Percentiles rank a stretch among this genome's conserved stretches.
phyloP scores from a whole-genome alignment of 2,329 filamentous ascomycete genomes.

The Cladosporium sp. region DNA sequence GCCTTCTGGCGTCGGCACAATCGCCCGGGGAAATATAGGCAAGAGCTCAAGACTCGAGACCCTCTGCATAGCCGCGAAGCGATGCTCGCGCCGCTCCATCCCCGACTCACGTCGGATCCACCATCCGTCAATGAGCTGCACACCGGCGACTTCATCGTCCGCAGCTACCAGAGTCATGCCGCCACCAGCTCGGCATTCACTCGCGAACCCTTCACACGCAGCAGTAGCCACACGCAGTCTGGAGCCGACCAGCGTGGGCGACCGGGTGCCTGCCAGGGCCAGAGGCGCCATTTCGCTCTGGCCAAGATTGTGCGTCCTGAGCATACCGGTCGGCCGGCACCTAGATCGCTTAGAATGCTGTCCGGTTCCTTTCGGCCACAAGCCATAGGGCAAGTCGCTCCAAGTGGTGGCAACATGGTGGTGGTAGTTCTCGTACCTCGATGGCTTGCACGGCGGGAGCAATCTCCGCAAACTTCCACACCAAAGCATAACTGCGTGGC shows the following conservation, averaged over 20 bases:
- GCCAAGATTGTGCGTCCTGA: conserved; percentile 10
- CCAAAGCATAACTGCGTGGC: background rate
- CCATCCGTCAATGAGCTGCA: background rate
- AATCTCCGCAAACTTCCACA: conserved; percentile 8
- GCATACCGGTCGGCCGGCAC: conserved; percentile 10
- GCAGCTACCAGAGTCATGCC: background rate
- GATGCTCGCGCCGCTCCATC: conserved; percentile 7
- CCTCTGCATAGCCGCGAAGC: conserved; percentile 5
- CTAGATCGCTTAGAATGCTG: background rate
- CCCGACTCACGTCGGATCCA: conserved; percentile 5
- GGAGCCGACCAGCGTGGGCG: background rate
- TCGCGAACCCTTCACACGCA: background rate
- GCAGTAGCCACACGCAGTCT: background rate
- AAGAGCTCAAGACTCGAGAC: background rate
- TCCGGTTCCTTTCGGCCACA: conserved; percentile 3
- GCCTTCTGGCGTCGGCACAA: conserved; percentile 8
- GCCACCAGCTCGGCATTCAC: conserved; percentile 1
- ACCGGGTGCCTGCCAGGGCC: background rate
- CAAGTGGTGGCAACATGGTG: background rate
- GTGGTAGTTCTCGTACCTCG: background rate
- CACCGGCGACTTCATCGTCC: background rate
- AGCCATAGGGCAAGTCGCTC: conserved; percentile 3
- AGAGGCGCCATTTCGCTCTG: background rate
- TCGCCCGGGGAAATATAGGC: conserved; percentile 9
- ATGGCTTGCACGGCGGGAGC: conserved; percentile 4